phyloP scores from a whole-genome alignment of 108 stramenopile genomes.

The Cyclotella choctawhatcheeana region DNA sequence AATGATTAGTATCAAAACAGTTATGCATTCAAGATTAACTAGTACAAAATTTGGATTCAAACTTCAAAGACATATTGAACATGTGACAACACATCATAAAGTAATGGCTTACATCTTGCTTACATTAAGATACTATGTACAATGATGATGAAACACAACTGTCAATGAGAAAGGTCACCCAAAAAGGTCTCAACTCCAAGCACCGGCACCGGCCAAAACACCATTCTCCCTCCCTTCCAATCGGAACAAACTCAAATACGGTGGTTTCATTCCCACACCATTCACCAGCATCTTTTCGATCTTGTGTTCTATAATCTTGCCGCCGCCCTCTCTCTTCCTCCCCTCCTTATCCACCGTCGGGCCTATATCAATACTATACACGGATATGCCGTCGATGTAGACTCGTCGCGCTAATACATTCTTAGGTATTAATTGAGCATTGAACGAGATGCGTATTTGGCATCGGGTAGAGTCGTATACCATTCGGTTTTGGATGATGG shows the following conservation, averaged over 20 bases:
- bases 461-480: conserved; percentile 79
- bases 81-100: too few species aligned
- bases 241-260: conserved; percentile 51
- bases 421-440: conserved; percentile 73
- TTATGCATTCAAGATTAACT: too few species aligned
- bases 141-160: too few species aligned
- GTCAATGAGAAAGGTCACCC: neutral
- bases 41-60: too few species aligned
- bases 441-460: conserved; percentile 79
- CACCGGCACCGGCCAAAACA: conserved; percentile 35
- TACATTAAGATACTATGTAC: too few species aligned
- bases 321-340: conserved; percentile 37
- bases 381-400: conserved; percentile 77
- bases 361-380: conserved; percentile 65
- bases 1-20: too few species aligned
- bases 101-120: too few species aligned
- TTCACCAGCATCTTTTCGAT: conserved; percentile 82
- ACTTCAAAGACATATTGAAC: too few species aligned
- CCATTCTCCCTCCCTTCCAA: conserved; percentile 15
- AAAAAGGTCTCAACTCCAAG: conserved; percentile 46
- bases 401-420: conserved; percentile 56
- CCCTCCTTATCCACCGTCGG: conserved; percentile 7
- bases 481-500: conserved; percentile 73
- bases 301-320: conserved; percentile 76
- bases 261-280: conserved; percentile 60